These are phyloP conservation scores for Suillus luteus DNA, from an alignment of 768 basidiomycete species.

Conservation along the genomic window DNA sequence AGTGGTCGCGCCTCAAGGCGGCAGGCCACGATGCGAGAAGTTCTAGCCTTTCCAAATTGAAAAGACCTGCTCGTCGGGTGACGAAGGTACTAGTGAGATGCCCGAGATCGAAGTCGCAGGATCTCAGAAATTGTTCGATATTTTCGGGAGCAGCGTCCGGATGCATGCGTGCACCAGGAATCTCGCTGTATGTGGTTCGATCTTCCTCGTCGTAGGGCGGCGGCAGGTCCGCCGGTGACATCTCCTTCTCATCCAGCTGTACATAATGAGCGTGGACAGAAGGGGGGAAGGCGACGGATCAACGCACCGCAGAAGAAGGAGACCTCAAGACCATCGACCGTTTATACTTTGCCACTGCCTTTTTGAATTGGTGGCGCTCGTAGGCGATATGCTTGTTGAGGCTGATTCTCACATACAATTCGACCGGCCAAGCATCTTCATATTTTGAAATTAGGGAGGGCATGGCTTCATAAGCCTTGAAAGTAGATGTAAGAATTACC, in stretches of 20 bases:
- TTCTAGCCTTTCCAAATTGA: conserved; percentile 1
- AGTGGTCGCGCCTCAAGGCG: conserved; percentile 1
- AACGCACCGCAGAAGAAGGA: background rate
- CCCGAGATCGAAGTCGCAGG: conserved; percentile 5
- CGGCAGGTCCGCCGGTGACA: background rate
- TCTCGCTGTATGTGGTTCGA: background rate
- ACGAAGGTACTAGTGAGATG: conserved; percentile 2
- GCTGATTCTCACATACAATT: background rate
- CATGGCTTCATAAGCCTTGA: background rate
- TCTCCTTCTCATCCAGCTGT: background rate
- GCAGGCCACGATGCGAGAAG: conserved; percentile 3
- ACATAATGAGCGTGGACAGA: background rate
- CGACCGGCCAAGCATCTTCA: background rate
- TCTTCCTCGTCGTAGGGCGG: background rate
- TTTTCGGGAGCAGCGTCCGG: conserved; percentile 1
- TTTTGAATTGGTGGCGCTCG: background rate
- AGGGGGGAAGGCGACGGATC: background rate
- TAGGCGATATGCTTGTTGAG: background rate
- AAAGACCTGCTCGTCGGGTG: conserved; percentile 2
- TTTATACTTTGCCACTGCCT: background rate
- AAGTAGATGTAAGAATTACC: background rate
- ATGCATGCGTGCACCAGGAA: background rate
- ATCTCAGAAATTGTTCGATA: background rate
- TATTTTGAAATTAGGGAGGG: background rate
- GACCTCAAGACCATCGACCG: background rate